Conservation (phyloP, 257 asterid species). For the Solanum arcanum region DNA sequence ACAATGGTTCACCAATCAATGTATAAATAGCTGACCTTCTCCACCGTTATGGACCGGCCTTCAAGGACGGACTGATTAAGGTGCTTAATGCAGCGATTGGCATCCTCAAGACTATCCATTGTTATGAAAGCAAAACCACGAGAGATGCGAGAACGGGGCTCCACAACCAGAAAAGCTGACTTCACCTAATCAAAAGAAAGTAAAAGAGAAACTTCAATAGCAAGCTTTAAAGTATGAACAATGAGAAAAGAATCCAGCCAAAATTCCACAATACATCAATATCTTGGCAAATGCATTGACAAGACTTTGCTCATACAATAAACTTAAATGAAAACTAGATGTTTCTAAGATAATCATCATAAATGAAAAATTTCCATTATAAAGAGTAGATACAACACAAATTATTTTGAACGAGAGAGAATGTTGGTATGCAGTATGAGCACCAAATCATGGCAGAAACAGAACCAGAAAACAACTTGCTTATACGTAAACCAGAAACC, state of each 20-base stretch:
- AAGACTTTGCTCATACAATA: not conserved
- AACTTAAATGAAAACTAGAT: not conserved
- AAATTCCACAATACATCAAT: not conserved
- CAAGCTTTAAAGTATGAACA: not conserved
- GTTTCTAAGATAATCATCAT: not conserved
- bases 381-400: not conserved
- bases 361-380: not conserved
- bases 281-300: not conserved
- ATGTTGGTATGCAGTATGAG: not conserved
- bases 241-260: not conserved
- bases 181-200: not conserved
- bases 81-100: constrained; percentile 79
- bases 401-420: not conserved
- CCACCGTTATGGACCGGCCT: constrained; percentile 65
- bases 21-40: constrained; percentile 32
- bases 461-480: not conserved
- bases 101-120: constrained; percentile 78
- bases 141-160: constrained; percentile 85
- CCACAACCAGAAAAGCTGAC: constrained; percentile 46
- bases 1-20: constrained; percentile 21
- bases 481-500: not conserved
- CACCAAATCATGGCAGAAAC: not conserved
- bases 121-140: constrained; percentile 95
- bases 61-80: constrained; percentile 91
- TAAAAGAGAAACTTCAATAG: not conserved